phyloP scores from a whole-genome alignment of 371 early-diverging fungal genomes.

The Mucor velutinosus region DNA sequence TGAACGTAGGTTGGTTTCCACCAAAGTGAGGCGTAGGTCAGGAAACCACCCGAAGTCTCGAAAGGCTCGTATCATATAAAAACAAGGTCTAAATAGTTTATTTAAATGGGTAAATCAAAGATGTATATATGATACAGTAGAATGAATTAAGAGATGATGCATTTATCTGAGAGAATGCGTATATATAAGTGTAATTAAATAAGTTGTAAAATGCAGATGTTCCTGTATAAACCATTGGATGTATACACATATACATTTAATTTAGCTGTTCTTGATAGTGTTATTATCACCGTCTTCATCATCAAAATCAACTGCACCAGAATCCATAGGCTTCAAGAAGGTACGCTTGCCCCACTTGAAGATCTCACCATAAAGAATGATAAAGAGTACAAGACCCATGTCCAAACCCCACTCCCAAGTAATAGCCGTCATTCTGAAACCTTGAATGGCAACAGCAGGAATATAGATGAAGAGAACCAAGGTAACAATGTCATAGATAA shows the following conservation, averaged over 20 bases:
- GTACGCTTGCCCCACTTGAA: conserved; percentile 43
- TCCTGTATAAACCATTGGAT: neutral
- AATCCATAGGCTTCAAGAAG: conserved; percentile 35
- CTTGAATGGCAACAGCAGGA: conserved; percentile 62
- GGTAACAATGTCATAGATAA: conserved; percentile 49
- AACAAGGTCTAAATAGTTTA: neutral
- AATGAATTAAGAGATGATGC: neutral
- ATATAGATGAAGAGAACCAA: conserved; percentile 68
- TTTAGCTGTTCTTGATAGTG: neutral
- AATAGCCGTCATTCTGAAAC: conserved; percentile 67
- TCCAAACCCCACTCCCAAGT: conserved; percentile 81
- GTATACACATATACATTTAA: neutral
- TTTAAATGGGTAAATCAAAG: neutral
- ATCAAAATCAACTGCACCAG: neutral
- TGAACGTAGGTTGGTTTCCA: too few species aligned
- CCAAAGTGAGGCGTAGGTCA: too few species aligned
- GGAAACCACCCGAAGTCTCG: too few species aligned
- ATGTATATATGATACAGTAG: neutral
- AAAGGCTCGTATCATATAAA: too few species aligned
- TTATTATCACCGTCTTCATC: neutral
- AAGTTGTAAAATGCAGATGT: neutral
- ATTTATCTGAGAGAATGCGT: neutral
- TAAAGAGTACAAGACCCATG: conserved; percentile 49
- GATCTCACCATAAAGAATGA: conserved; percentile 57
- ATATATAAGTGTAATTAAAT: neutral